Percentiles rank a stretch among this genome's conserved stretches.
phyloP scores from a whole-genome alignment of 169 alveolate species.

The Cystoisospora suis region DNA sequence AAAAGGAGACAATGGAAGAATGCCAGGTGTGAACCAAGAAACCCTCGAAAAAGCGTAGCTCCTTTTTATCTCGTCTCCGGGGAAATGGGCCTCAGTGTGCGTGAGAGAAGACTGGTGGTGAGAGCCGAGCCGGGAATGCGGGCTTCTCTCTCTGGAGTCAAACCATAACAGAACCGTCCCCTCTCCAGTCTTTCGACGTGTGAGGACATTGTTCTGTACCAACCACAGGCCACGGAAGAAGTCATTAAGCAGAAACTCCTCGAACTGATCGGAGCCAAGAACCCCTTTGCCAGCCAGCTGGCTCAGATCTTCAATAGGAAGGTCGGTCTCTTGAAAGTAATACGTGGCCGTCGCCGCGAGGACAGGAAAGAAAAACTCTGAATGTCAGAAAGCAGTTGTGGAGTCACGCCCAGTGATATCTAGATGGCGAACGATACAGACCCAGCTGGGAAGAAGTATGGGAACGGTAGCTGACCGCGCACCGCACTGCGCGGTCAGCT shows the following conservation, averaged over 20 bases:
- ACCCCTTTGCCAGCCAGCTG: not conserved
- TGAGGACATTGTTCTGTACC: no score
- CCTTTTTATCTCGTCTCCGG: no score
- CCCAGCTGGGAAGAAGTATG: not conserved
- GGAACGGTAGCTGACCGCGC: not conserved
- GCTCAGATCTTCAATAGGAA: conserved; percentile 5
- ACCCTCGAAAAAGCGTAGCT: no score
- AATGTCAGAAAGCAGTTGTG: not conserved
- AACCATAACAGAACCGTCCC: no score
- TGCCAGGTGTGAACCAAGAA: not conserved
- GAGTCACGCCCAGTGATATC: not conserved
- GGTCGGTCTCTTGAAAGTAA: not conserved
- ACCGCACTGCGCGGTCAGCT: not conserved
- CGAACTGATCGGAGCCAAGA: not conserved
- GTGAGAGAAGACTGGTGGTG: no score
- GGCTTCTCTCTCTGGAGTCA: no score
- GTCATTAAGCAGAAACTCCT: not conserved
- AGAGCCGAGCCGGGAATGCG: no score
- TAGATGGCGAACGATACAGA: not conserved
- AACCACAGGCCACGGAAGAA: conserved; percentile 18
- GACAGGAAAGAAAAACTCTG: not conserved
- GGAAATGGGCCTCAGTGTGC: no score
- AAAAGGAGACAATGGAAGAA: not conserved
- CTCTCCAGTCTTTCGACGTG: no score
- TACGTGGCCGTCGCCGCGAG: no score